Evolutionary conservation across 257 asterid species (phyloP).

Genomic region (Scutellaria barbata): DNA sequence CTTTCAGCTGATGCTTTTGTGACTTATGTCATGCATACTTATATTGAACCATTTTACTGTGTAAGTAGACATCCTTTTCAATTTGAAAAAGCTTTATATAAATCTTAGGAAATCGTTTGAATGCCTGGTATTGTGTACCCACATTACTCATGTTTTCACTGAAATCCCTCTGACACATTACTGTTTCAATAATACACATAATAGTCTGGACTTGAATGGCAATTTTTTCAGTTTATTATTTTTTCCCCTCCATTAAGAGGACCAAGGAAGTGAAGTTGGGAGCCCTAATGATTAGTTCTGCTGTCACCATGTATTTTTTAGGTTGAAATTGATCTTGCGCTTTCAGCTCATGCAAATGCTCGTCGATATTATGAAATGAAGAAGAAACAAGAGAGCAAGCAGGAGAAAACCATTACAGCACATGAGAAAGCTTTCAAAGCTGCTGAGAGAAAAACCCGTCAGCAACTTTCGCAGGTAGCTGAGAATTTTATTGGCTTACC

Average conservation of each 20-base stretch:
- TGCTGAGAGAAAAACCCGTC: constrained; percentile 92
- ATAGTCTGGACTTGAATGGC: constrained; percentile 19
- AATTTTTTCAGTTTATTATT: constrained; percentile 16
- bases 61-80: constrained; percentile 24
- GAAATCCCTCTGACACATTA: constrained; percentile 2
- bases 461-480: constrained; percentile 90
- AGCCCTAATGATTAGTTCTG: constrained; percentile 25
- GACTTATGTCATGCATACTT: constrained; percentile 18
- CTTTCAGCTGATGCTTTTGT: constrained; percentile 14
- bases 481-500: constrained; percentile 35
- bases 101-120: constrained; percentile 23
- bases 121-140: constrained; percentile 20
- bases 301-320: constrained; percentile 39
- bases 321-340: constrained; percentile 98
- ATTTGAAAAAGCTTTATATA: constrained; percentile 2
- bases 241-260: background rate
- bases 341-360: constrained; percentile 99
- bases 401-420: constrained; percentile 88
- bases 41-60: constrained; percentile 27
- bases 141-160: constrained; percentile 17
- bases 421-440: constrained; percentile 98
- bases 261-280: constrained; percentile 3
- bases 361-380: constrained; percentile 94
- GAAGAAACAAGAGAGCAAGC: constrained; percentile 94
- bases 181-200: constrained; percentile 18